A percentile compares a stretch with the other conserved stretches of the same genome.
phyloP scores from a whole-genome alignment of 352 stramenopile genomes.

The Phytopythium helicoides region DNA sequence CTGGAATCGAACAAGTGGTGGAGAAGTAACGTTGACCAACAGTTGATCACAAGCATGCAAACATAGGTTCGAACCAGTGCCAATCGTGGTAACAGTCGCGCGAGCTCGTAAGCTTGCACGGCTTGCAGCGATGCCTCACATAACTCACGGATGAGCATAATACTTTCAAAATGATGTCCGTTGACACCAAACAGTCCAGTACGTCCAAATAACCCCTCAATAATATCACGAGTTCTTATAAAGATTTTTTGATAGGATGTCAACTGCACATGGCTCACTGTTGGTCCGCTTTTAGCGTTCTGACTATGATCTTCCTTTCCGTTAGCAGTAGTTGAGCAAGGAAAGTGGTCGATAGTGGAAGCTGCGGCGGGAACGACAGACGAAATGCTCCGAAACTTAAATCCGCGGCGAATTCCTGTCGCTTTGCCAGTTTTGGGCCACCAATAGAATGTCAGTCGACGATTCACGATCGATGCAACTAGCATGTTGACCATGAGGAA shows the following conservation, averaged over 20 bases:
- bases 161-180: constrained; percentile 17
- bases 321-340: background rate
- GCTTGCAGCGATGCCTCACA: constrained; percentile 22
- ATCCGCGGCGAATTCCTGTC: background rate
- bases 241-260: too few species aligned
- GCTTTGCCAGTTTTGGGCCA: background rate
- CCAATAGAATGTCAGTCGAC: constrained; percentile 5
- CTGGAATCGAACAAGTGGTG: constrained; percentile 3
- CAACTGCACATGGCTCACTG: too few species aligned
- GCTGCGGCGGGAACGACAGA: background rate
- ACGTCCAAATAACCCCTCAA: constrained; percentile 5
- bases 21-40: constrained; percentile 19
- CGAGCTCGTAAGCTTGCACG: constrained; percentile 24
- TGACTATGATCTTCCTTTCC: too few species aligned
- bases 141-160: constrained; percentile 16
- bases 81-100: constrained; percentile 14
- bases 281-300: too few species aligned
- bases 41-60: constrained; percentile 20
- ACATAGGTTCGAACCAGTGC: constrained; percentile 32
- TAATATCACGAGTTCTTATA: too few species aligned
- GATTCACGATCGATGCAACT: background rate
- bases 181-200: constrained; percentile 18
- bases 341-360: background rate
- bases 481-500: constrained; percentile 19
- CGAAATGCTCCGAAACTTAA: constrained; percentile 7